These are phyloP conservation scores for Prosopis cineraria DNA, from an alignment of 306 rosid genomes.

Conservation along the genomic window DNA sequence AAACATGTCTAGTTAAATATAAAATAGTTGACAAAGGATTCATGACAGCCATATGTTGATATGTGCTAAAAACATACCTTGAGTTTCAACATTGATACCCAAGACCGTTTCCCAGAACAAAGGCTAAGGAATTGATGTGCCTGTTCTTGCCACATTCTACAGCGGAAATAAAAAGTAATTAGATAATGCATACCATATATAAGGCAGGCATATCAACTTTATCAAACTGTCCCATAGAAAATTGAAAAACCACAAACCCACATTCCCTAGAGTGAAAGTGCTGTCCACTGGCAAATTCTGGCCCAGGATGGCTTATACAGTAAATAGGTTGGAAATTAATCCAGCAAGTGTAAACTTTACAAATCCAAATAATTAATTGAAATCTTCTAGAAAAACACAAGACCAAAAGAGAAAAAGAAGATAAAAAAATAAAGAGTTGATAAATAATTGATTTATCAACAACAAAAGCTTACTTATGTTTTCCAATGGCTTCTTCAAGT, in stretches of 20 bases:
- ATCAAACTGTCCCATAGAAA: background rate
- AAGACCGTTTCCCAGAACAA: constrained; percentile 52
- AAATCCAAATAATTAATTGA: constrained; percentile 25
- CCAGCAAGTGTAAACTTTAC: constrained; percentile 11
- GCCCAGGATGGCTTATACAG: constrained; percentile 3
- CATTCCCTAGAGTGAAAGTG: constrained; percentile 1
- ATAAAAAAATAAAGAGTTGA: constrained; percentile 18
- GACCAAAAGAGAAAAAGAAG: background rate
- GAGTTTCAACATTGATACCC: constrained; percentile 63
- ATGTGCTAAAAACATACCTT: constrained; percentile 54
- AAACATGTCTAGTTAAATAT: too few species aligned
- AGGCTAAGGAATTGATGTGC: constrained; percentile 51
- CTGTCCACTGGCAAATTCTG: constrained; percentile 31
- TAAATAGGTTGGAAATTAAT: background rate
- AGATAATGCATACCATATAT: background rate
- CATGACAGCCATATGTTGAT: constrained; percentile 16
- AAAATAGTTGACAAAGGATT: too few species aligned
- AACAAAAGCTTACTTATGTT: constrained; percentile 67
- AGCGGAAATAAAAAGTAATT: constrained; percentile 34
- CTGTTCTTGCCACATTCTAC: constrained; percentile 79
- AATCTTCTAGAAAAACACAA: constrained; percentile 6
- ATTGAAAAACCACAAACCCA: constrained; percentile 8
- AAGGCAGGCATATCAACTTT: constrained; percentile 24
- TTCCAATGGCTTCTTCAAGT: constrained; percentile 70
- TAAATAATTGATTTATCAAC: constrained; percentile 11